Evolutionary conservation across 2,329 filamentous ascomycete species (phyloP).

Genomic region (Aspergillus ruber): DNA sequence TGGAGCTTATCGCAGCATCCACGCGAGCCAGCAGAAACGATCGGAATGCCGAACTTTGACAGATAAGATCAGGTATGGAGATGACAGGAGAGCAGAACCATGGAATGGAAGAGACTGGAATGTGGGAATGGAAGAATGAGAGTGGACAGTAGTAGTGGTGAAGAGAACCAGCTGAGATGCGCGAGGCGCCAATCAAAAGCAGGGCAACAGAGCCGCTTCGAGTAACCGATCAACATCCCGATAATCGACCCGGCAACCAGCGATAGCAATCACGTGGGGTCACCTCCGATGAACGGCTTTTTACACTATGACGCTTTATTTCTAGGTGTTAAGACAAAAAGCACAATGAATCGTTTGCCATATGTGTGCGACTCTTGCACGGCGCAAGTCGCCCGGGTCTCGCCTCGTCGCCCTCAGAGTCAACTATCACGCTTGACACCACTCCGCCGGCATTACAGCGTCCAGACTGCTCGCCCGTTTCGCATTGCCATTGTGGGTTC

Average conservation of each 20-base stretch:
- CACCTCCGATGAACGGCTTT: not conserved
- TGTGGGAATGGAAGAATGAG: not conserved
- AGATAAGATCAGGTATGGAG: slow-evolving; percentile 2
- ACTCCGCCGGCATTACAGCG: slow-evolving; percentile 19
- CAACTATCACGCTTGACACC: slow-evolving; percentile 3
- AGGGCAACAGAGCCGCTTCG: not conserved
- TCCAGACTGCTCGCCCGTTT: slow-evolving; percentile 48
- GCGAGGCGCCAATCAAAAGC: no score
- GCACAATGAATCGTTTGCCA: slow-evolving; percentile 11
- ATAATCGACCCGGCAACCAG: slow-evolving; percentile 15
- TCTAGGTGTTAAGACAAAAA: not conserved
- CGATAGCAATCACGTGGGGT: not conserved
- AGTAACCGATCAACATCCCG: slow-evolving; percentile 9
- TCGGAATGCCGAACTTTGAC: slow-evolving; percentile 11
- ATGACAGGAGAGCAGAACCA: slow-evolving; percentile 10
- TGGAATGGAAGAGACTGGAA: slow-evolving; percentile 6
- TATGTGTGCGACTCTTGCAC: slow-evolving; percentile 28
- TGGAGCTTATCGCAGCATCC: slow-evolving; percentile 21
- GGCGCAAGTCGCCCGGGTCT: slow-evolving; percentile 8
- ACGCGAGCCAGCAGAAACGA: slow-evolving; percentile 28
- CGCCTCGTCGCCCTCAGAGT: slow-evolving; percentile 3
- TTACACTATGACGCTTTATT: not conserved
- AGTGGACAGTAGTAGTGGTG: not conserved
- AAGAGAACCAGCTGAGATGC: not conserved
- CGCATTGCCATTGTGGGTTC: slow-evolving; percentile 87